phyloP scores from a whole-genome alignment of 148 eudicot genomes.

The Beta vulgaris region DNA sequence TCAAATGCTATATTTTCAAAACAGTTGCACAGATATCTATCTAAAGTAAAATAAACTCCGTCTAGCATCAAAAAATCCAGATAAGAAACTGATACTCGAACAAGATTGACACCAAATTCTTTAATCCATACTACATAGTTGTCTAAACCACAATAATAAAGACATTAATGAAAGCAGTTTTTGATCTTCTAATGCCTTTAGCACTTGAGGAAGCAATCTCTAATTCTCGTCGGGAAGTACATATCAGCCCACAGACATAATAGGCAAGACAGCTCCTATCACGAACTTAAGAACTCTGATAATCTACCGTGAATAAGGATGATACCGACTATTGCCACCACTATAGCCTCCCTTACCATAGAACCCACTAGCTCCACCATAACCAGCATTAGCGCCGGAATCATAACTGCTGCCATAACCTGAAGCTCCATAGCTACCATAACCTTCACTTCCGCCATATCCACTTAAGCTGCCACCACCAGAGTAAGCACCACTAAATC shows the following conservation, averaged over 20 bases:
- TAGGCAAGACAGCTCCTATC: constrained; percentile 42
- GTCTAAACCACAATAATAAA: constrained; percentile 16
- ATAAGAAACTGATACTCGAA: constrained; percentile 5
- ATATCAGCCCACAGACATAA: constrained; percentile 29
- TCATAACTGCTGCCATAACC: constrained; percentile 42
- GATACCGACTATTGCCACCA: constrained; percentile 53
- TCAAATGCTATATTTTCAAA: neutral
- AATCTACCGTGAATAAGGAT: constrained; percentile 49
- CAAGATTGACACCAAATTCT: constrained; percentile 16
- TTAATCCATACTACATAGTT: constrained; percentile 18
- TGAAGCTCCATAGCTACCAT: constrained; percentile 49
- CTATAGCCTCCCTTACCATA: constrained; percentile 77
- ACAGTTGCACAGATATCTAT: constrained; percentile 14
- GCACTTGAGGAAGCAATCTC: constrained; percentile 34
- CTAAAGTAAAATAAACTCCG: constrained; percentile 17
- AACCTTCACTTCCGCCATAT: constrained; percentile 43
- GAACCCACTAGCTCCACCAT: constrained; percentile 45
- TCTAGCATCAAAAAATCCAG: constrained; percentile 10
- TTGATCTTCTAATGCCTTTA: constrained; percentile 33
- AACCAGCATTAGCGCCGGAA: constrained; percentile 44
- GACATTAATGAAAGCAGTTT: constrained; percentile 18
- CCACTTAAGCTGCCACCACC: constrained; percentile 36
- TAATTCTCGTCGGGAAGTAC: constrained; percentile 34
- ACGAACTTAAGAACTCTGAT: constrained; percentile 35
- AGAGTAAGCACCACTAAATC: constrained; percentile 43